These are phyloP conservation scores for Gossypium turneri DNA, from an alignment of 345 rosid genomes.

Conservation along the genomic window DNA sequence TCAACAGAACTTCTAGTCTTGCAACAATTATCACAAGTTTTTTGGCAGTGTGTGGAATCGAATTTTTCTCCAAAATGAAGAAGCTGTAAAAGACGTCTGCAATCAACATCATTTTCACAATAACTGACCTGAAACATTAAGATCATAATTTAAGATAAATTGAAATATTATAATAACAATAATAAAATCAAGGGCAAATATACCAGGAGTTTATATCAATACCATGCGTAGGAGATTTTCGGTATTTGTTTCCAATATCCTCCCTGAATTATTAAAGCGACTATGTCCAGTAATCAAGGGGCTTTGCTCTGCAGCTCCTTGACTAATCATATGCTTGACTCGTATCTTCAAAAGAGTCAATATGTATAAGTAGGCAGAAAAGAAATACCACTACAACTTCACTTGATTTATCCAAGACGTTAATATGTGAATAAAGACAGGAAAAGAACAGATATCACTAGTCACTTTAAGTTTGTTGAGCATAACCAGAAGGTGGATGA, in stretches of 20 bases:
- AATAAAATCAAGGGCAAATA: slow-evolving; percentile 2
- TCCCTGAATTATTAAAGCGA: slow-evolving; percentile 57
- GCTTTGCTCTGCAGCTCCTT: slow-evolving; percentile 80
- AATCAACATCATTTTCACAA: slow-evolving; percentile 92
- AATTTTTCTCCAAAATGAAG: slow-evolving; percentile 94
- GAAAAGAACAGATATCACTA: not conserved
- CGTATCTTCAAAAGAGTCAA: slow-evolving; percentile 57
- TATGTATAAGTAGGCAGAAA: slow-evolving; percentile 9
- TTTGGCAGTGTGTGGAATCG: slow-evolving; percentile 60
- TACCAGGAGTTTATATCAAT: slow-evolving; percentile 12
- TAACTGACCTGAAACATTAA: slow-evolving; percentile 73
- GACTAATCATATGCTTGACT: slow-evolving; percentile 90
- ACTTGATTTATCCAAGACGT: slow-evolving; percentile 3
- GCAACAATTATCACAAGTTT: slow-evolving; percentile 88
- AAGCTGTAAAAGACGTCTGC: slow-evolving; percentile 85
- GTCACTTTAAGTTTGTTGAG: not conserved
- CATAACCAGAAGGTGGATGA: not conserved
- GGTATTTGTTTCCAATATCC: slow-evolving; percentile 80
- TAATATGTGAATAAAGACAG: not conserved
- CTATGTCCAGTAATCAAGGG: slow-evolving; percentile 55
- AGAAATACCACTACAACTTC: slow-evolving; percentile 11
- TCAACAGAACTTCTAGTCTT: slow-evolving; percentile 56
- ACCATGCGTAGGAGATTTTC: slow-evolving; percentile 95
- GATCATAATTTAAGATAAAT: slow-evolving; percentile 12
- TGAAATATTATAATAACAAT: not conserved